A percentile compares a stretch with the other conserved stretches of the same genome.
Conservation (phyloP, 2,329 filamentous ascomycete species). For the Aureobasidium sp. region DNA sequence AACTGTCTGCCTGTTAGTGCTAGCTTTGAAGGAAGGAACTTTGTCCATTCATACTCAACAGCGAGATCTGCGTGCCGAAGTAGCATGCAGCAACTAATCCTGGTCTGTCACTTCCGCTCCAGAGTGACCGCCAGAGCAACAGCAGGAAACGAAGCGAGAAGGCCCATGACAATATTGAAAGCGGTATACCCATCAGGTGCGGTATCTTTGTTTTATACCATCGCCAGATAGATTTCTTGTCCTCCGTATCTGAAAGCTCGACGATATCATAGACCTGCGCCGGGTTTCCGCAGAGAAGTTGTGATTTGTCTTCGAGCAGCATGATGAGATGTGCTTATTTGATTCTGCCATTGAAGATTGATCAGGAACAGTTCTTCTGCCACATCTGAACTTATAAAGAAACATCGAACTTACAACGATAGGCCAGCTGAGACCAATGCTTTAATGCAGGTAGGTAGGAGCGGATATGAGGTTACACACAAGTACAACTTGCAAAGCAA, state of each 20-base stretch:
- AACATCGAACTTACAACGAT: not conserved
- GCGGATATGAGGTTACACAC: constrained; percentile 12
- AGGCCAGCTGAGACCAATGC: not conserved
- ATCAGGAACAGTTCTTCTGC: not conserved
- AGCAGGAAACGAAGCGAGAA: constrained; percentile 15
- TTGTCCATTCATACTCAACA: not conserved
- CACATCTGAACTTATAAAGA: not conserved
- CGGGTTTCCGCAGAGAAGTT: not conserved
- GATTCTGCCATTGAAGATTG: not conserved
- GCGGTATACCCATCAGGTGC: constrained; percentile 14
- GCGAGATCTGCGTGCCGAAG: constrained; percentile 6
- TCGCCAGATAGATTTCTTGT: not conserved
- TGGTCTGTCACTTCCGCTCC: not conserved
- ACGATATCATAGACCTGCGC: constrained; percentile 8
- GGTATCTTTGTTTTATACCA: constrained; percentile 8
- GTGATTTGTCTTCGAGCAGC: constrained; percentile 10
- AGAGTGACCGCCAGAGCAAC: constrained; percentile 10
- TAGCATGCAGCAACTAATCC: constrained; percentile 12
- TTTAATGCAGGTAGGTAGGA: not conserved
- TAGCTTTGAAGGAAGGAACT: not conserved
- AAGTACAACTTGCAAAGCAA: constrained; percentile 7
- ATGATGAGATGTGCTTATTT: not conserved
- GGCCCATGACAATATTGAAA: constrained; percentile 15
- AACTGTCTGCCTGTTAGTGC: not conserved
- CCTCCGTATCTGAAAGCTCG: not conserved